A percentile compares a stretch with the other conserved stretches of the same genome.
Conservation (phyloP, 768 basidiomycete species). For the Stropharia rugosoannulata region DNA sequence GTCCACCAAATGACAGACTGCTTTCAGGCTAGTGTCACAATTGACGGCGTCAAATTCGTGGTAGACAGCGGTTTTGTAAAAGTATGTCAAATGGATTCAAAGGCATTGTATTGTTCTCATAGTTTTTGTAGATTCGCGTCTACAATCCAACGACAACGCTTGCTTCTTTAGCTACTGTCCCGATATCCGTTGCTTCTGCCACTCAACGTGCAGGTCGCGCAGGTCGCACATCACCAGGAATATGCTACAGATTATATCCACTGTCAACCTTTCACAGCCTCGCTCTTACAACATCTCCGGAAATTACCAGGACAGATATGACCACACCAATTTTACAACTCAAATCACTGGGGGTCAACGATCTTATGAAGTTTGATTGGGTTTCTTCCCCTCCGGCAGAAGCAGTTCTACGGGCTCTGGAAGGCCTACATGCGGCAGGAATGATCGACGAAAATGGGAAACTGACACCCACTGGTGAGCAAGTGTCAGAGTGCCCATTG, state of each 20-base stretch:
- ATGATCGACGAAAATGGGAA: conserved; percentile 84
- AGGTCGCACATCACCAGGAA: conserved; percentile 88
- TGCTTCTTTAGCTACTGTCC: conserved; percentile 80
- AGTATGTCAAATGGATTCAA: conserved; percentile 38
- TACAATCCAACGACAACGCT: conserved; percentile 87
- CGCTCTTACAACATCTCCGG: conserved; percentile 74
- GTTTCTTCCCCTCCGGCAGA: conserved; percentile 86
- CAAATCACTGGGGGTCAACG: conserved; percentile 93
- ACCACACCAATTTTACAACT: conserved; percentile 90
- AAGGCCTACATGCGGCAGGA: conserved; percentile 75
- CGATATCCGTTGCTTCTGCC: conserved; percentile 86
- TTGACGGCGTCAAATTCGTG: conserved; percentile 93
- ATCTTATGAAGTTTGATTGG: conserved; percentile 97
- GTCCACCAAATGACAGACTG: background rate
- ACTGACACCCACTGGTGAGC: conserved; percentile 73
- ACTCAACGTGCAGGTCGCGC: conserved; percentile 94
- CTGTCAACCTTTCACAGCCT: conserved; percentile 58
- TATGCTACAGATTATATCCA: conserved; percentile 92
- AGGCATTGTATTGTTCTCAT: background rate
- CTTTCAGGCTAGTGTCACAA: conserved; percentile 87
- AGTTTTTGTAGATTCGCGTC: conserved; percentile 70
- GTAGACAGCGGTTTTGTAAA: conserved; percentile 96
- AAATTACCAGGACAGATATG: conserved; percentile 89
- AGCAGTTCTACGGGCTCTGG: conserved; percentile 81
- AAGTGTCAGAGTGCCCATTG: conserved; percentile 92